Evolutionary conservation across 2,329 filamentous ascomycete genomes (phyloP), one percentile per base, ranked within the genome.

Genomic region (Spiromastix sp.): DNA sequence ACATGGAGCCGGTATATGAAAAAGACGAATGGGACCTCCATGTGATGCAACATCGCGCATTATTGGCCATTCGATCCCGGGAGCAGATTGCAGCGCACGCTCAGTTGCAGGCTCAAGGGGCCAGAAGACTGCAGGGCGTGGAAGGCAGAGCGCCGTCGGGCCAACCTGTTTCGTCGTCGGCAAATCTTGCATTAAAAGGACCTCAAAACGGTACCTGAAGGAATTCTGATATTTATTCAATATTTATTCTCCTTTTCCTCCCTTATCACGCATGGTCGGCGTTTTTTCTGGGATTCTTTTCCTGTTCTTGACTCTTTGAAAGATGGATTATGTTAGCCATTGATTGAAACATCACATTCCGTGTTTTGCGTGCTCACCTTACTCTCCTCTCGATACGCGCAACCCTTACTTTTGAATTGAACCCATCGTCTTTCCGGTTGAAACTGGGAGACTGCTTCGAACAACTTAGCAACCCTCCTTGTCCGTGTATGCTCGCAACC

Each of bases 1-100:
- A 87, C 34, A 82, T 86, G 38, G 74, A 79, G 37, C 70, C 79
- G 16, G 68, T 78, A 41, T 86, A 86, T 64, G 72, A 79, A 37
- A 71, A 87, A 39, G 85, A 94, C 53, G 82, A 80, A 49, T 74
- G 67, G 36, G 68, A 70, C 43, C 67, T 69, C 37, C 56, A 70
- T 39, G 68, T 72, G 49, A 74, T 74, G 59, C 63, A 67, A 36
- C 72, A 74, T 49, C 67, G 72, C 31, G 64, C 56, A 52, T 70
- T 61, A 55, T 70, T 69, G 40, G 56, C 57, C 36, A 58, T 55
- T 24, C 59, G 62, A 44, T 59, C 56, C 43, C 59, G 60, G 37
- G 60, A 62, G 40, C 58, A 56, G 45, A 59, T 56, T 39, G 56
- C 53, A 25, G 56, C 56, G 34, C 62, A 63, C 43, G 62, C 62